Conservation (phyloP, 2,329 filamentous ascomycete genomes). For the Arthrinium phaeospermum region DNA sequence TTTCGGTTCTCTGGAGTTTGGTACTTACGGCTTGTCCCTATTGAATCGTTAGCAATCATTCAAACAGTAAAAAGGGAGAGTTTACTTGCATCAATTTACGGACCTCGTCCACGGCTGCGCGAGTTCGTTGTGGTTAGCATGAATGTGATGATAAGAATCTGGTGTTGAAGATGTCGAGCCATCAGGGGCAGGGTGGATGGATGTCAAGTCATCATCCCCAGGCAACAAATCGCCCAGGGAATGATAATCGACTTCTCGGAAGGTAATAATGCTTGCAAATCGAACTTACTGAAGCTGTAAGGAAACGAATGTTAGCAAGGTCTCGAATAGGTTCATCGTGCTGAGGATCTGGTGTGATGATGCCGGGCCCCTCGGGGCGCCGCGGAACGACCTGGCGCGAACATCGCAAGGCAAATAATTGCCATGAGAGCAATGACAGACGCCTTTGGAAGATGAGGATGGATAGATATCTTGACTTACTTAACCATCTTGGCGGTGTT, state of each 20-base stretch:
- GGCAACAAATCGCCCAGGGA: not conserved
- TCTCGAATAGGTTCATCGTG: not conserved
- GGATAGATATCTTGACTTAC: constrained; percentile 67
- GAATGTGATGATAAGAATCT: constrained; percentile 20
- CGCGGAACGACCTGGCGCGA: fast-evolving
- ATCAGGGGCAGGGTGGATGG: not conserved
- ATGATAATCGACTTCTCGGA: not conserved
- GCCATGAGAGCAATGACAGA: not conserved
- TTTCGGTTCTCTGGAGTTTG: not conserved
- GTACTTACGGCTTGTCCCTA: constrained; percentile 5
- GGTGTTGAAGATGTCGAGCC: not conserved
- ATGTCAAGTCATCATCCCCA: not conserved
- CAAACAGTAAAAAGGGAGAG: no score
- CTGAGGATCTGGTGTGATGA: not conserved
- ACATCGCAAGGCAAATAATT: not conserved
- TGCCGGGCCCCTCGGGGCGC: not conserved
- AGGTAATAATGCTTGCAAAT: not conserved
- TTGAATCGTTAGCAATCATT: no score
- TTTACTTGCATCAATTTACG: constrained; percentile 55
- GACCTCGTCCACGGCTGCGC: constrained; percentile 91
- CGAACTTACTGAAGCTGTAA: constrained; percentile 86
- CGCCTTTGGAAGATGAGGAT: not conserved
- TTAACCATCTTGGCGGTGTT: constrained; percentile 97
- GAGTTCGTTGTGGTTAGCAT: constrained; percentile 60
- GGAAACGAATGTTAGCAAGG: constrained; percentile 52